Evolutionary conservation across 140 eudicot genomes (phyloP), one percentile per base, ranked within the genome.

Genomic region (Erigeron philadelphicus): DNA sequence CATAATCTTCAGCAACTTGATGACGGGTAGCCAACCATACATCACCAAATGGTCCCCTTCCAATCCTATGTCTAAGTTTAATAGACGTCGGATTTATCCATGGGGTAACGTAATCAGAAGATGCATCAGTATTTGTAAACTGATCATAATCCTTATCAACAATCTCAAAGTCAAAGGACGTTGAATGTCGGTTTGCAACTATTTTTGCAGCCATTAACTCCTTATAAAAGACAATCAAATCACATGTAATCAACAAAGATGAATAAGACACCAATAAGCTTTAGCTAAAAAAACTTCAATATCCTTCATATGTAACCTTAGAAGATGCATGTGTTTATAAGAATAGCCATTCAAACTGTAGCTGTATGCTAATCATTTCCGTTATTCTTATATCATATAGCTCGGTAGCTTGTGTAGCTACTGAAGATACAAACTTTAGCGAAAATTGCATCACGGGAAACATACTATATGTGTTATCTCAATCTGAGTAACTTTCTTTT

Each of bases 11-110:
- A 59, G 88, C 59, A n/a, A 82, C 67, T 49, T 75, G 84, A 72
- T 86, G 96, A 71, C 75, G 95, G 6, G 95, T 92, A 3, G 96
- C 98, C 70, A 92, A 79, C 98, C 98, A 92, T 59, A 92, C 85
- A 80, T 92, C 98, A 59, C 98, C 98, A 75, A 88, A 88, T 2
- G 81, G 84, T 40, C 98, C 98, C 79, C 92, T 88, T 67, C 98
- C 95, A 56, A 92, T 76, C 62, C 96, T 83, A 72, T 88, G 96
- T 68, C 93, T 84, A 55, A 92, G 96, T 79, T 81, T 86, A 57
- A 92, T 71, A 10, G 86, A 78, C 1, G 84, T 67, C 9, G 98
- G 93, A 68, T 92, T 89, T 55, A 92, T 86, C 95, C 96, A 85
- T 17, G 92, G 90, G 72, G 63, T 80, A 15, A 57, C 55, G 72